Percentiles rank a stretch among this genome's conserved stretches.
Conservation (phyloP, 1,284 basidiomycete genomes). For the Thelephora terrestris region DNA sequence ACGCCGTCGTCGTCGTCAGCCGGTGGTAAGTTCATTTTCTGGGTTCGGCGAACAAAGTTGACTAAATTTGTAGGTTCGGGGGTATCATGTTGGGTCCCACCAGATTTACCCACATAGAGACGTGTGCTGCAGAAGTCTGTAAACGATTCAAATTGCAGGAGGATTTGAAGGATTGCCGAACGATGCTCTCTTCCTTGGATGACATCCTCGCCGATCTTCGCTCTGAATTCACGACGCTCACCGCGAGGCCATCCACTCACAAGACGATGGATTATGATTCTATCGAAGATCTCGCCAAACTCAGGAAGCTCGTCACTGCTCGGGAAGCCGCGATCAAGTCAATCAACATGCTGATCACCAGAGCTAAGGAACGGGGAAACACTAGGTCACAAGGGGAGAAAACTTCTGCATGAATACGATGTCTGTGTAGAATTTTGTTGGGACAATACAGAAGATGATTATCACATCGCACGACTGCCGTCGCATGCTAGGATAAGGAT, state of each 20-base stretch:
- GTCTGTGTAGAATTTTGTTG: no score
- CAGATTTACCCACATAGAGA: constrained; percentile 73
- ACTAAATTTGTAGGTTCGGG: constrained; percentile 49
- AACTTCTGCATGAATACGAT: no score
- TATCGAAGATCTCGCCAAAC: constrained; percentile 35
- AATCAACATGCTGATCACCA: constrained; percentile 20
- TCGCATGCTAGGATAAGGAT: no score
- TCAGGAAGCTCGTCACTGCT: constrained; percentile 36
- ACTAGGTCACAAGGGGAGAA: not conserved
- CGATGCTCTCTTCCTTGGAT: constrained; percentile 52
- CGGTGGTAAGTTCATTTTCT: constrained; percentile 45
- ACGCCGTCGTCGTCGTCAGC: constrained; percentile 63
- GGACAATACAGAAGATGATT: no score
- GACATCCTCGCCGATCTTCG: constrained; percentile 47
- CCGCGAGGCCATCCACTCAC: constrained; percentile 5
- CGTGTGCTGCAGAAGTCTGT: constrained; percentile 65
- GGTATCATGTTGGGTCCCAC: constrained; percentile 61
- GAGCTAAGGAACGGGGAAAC: constrained; percentile 6
- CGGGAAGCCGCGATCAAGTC: constrained; percentile 32
- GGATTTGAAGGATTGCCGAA: constrained; percentile 48
- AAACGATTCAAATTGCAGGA: constrained; percentile 53
- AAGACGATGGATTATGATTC: constrained; percentile 28
- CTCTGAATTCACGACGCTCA: constrained; percentile 30
- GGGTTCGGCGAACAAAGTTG: not conserved
- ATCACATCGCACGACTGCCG: no score